These are phyloP conservation scores for Camellia japonica DNA, from an alignment of 148 eudicot species.

Conservation along the genomic window DNA sequence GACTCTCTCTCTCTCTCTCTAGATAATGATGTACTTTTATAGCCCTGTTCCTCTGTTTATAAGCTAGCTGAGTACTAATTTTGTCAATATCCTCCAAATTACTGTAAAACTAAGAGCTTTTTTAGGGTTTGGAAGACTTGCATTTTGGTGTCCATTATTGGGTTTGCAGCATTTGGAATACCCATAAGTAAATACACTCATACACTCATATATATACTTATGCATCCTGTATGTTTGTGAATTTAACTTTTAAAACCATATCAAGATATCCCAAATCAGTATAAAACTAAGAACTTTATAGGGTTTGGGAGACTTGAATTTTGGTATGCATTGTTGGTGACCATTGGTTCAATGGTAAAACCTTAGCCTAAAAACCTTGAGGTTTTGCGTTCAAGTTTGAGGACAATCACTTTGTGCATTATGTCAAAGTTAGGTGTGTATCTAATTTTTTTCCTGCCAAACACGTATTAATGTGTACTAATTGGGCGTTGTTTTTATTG, in stretches of 20 bases:
- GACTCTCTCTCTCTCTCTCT: background rate
- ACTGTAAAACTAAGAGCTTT: background rate
- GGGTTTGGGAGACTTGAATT: background rate
- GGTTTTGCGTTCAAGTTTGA: too few species aligned
- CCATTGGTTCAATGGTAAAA: too few species aligned
- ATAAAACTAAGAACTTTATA: background rate
- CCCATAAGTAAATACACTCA: background rate
- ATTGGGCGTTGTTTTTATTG: too few species aligned
- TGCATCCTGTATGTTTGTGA: background rate
- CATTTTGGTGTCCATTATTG: conserved; percentile 1
- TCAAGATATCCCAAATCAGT: background rate
- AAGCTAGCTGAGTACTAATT: background rate
- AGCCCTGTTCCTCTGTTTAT: background rate
- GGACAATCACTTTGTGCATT: too few species aligned
- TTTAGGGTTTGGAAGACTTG: background rate
- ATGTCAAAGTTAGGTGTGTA: too few species aligned
- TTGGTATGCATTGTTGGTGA: background rate
- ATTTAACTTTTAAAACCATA: background rate
- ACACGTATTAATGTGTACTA: too few species aligned
- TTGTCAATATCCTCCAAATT: background rate
- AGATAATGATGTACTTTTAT: background rate
- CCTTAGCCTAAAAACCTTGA: too few species aligned
- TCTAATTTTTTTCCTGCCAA: too few species aligned
- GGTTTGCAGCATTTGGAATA: background rate
- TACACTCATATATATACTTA: too few species aligned